Evolutionary conservation across 139 green algal genomes (phyloP), one percentile per base, ranked within the genome.

Genomic region (Parachlorella kessleri): DNA sequence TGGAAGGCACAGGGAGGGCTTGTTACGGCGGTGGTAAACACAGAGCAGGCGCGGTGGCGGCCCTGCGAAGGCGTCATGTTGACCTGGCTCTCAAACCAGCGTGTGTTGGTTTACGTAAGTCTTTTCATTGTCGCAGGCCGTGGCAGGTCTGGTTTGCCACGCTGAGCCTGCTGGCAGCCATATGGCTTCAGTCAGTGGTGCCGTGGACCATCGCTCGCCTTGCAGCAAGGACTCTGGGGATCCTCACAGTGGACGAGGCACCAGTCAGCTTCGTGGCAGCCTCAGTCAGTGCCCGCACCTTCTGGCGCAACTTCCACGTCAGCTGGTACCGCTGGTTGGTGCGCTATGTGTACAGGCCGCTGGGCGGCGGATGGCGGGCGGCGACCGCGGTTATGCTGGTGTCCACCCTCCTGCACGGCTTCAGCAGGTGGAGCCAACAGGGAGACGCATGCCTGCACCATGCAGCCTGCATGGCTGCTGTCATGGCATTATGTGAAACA

Each of bases 251-350:
- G 38, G 75, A 80, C 39, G 75, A 80, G 75, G 41, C 75, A 24
- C 75, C 75, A 0, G 64, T 73, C 5, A 35, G 40, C 75, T 74
- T 67, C 32, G 55, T 80, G 32, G 28, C 26, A 64, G 40, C 75
- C 64, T 65, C n/a, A 3, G 3, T 39, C 65, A 80, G 28, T 32
- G 53, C 65, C 24, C 39, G 64, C 75, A 73, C 64, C 40, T 80
- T 80, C 41, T 80, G 75, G 75, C 75, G 75, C 64, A 66, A 66
- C 75, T 80, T 68, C 64, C 75, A 80, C 41, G 42, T 73, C 41
- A 78, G 73, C 73, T 78, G 75, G 75, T 67, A 54, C 64, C 64
- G 75, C 75, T 80, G 75, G 75, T 64, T 80, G 73, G 2, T 10
- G 32, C 59, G 42, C 30, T 80, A 80, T 33, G 66, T 80, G 24